Evolutionary conservation across 192 early-diverging fungal genomes (phyloP), one percentile per base, ranked within the genome.

Genomic region (Coemansia sp.): DNA sequence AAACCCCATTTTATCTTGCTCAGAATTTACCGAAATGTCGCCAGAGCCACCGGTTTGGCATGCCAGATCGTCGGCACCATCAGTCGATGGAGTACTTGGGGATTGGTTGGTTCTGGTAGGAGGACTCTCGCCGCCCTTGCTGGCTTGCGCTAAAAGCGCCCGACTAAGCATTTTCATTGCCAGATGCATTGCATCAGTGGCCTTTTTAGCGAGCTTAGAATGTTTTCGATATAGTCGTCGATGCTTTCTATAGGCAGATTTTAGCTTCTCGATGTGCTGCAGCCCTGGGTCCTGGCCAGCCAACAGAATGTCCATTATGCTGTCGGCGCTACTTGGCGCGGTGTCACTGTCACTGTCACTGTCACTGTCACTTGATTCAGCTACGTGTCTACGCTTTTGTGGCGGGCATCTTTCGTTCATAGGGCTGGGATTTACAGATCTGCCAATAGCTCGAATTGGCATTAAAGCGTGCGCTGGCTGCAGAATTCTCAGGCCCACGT

Each of bases 121-220:
- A 2, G 45, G 9, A 9, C 31, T 4, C 31, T 46, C 20, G 8
- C 45, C 8, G 20, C 7, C 20, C 18, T 2, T 20, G 20, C 45
- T 10, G 9, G 45, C 0, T 10, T 46, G 45, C 7, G 45, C 20
- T 9, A 3, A 0, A 21, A 46, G 42, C 31, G 48, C n/a, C 26
- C 38, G 50, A 38, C 21, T 13, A 18, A 72, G 39, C 18, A 63
- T 45, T 31, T 31, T 65, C 2, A 62, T 63, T 2, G 70, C 53
- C 31, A 45, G 51, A 38, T 73, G 63, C 76, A 79, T 79, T n/a
- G 73, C 60, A 5, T 73, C 39, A 9, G 67, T 51, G 10, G 76
- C 76, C 38, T 60, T 65, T 9, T 66, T 53, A 9, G 71, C 62
- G 13, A 57, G 71, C 28, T 45, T 40, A 9, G 45, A 58, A 60